A percentile compares a stretch with the other conserved stretches of the same genome.
These are phyloP conservation scores for Daldinia caldariorum DNA, from an alignment of 495 filamentous ascomycete genomes.

Conservation along the genomic window DNA sequence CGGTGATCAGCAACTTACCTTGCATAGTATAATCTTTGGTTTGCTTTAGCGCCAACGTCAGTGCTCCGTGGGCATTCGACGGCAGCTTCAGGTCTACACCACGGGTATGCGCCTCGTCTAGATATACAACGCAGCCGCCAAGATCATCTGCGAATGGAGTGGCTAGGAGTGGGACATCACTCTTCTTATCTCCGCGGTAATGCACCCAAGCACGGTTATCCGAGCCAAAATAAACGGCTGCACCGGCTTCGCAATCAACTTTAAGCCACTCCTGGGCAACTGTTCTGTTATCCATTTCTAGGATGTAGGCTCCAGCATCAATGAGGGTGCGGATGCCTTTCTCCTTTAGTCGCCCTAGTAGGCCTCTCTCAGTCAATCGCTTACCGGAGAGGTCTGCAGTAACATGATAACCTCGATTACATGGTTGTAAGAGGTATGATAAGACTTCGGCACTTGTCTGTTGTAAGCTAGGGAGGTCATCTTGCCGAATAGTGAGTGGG, in stretches of 20 bases:
- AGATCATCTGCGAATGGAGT: slow-evolving; percentile 58
- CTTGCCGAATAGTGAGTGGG: slow-evolving; percentile 62
- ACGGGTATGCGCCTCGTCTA: slow-evolving; percentile 56
- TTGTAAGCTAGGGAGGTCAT: slow-evolving; percentile 57
- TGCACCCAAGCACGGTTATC: slow-evolving; percentile 57
- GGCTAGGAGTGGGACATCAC: slow-evolving; percentile 49
- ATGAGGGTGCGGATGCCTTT: slow-evolving; percentile 57
- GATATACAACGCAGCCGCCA: slow-evolving; percentile 51
- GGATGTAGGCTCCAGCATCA: slow-evolving; percentile 62
- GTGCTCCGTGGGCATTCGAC: slow-evolving; percentile 50
- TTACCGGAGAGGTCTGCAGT: slow-evolving; percentile 42
- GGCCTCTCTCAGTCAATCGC: slow-evolving; percentile 49
- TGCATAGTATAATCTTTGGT: slow-evolving; percentile 63
- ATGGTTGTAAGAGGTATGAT: slow-evolving; percentile 58
- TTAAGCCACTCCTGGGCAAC: slow-evolving; percentile 61
- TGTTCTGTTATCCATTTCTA: slow-evolving; percentile 56
- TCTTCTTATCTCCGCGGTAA: slow-evolving; percentile 49
- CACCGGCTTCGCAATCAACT: slow-evolving; percentile 47
- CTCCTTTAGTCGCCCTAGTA: slow-evolving; percentile 49
- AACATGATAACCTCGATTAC: slow-evolving; percentile 55
- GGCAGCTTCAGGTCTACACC: slow-evolving; percentile 63
- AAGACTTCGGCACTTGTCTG: slow-evolving; percentile 66
- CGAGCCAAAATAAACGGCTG: slow-evolving; percentile 50
- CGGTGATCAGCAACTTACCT: slow-evolving; percentile 35
- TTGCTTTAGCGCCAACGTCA: slow-evolving; percentile 59